phyloP scores from a whole-genome alignment of 129 eudicot genomes.

The Lactuca saligna region DNA sequence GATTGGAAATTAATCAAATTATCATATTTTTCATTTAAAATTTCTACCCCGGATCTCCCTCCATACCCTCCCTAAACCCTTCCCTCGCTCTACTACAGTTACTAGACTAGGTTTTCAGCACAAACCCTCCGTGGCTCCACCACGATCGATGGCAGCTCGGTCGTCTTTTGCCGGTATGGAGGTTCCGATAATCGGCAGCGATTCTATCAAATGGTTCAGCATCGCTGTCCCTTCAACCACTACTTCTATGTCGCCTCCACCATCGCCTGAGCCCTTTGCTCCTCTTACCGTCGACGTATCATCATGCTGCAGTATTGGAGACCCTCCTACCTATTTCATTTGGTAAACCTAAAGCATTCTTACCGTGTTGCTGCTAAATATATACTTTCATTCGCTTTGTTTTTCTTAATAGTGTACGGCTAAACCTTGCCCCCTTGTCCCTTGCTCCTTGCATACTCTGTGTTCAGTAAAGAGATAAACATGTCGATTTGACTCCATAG shows the following conservation, averaged over 20 bases:
- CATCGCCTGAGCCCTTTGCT: constrained; percentile 34
- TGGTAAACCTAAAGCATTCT: constrained; percentile 44
- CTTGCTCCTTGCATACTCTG: not conserved
- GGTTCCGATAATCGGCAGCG: constrained; percentile 79
- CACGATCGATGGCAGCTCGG: constrained; percentile 40
- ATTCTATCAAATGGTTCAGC: constrained; percentile 61
- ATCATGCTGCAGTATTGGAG: constrained; percentile 61
- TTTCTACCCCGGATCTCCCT: not conserved
- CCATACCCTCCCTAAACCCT: constrained; percentile 25
- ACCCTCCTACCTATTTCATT: constrained; percentile 64
- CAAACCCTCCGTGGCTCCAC: constrained; percentile 9
- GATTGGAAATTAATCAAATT: not conserved
- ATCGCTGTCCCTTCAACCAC: constrained; percentile 52
- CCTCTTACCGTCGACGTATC: constrained; percentile 52
- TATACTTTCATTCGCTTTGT: not conserved
- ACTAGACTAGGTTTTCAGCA: constrained; percentile 23
- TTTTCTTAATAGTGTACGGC: not conserved
- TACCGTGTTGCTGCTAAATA: not conserved
- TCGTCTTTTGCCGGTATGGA: constrained; percentile 74
- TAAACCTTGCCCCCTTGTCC: constrained; percentile 5
- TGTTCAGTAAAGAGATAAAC: not conserved
- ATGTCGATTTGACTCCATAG: not conserved
- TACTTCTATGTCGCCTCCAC: not conserved
- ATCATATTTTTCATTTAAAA: not conserved
- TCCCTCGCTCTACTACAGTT: not conserved